These are phyloP conservation scores for Syzygium grande DNA, from an alignment of 345 rosid species.

Conservation along the genomic window DNA sequence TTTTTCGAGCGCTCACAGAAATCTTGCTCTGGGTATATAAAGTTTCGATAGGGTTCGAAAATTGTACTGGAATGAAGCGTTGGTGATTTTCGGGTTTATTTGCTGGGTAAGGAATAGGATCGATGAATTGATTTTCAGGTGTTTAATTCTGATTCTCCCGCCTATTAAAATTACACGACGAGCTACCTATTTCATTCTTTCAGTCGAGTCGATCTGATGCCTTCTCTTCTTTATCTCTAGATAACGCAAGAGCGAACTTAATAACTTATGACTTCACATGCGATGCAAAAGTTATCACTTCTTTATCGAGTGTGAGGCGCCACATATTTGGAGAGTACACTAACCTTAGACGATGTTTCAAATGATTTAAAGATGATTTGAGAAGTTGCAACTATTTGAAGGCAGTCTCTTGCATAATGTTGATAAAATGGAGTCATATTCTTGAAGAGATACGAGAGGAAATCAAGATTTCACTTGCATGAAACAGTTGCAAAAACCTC, in stretches of 20 bases:
- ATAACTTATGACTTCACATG: neutral
- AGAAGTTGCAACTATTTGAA: neutral
- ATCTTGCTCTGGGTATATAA: neutral
- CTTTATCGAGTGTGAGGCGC: neutral
- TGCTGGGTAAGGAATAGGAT: accelerated
- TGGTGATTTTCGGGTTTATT: neutral
- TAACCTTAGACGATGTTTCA: neutral
- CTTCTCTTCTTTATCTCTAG: neutral
- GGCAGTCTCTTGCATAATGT: neutral
- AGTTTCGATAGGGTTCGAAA: neutral
- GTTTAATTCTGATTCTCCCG: neutral
- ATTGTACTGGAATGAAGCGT: neutral
- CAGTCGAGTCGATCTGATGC: accelerated
- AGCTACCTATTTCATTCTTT: neutral
- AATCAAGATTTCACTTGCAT: neutral
- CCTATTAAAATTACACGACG: neutral
- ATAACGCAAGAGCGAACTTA: neutral
- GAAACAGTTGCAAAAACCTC: neutral
- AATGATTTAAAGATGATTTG: neutral
- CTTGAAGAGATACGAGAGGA: neutral
- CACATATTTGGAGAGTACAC: neutral
- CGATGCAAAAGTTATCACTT: accelerated
- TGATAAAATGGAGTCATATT: neutral
- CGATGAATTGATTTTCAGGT: neutral
- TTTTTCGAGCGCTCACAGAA: neutral